phyloP scores from a whole-genome alignment of 163 green algal genomes.

The Scenedesmus sp. region DNA sequence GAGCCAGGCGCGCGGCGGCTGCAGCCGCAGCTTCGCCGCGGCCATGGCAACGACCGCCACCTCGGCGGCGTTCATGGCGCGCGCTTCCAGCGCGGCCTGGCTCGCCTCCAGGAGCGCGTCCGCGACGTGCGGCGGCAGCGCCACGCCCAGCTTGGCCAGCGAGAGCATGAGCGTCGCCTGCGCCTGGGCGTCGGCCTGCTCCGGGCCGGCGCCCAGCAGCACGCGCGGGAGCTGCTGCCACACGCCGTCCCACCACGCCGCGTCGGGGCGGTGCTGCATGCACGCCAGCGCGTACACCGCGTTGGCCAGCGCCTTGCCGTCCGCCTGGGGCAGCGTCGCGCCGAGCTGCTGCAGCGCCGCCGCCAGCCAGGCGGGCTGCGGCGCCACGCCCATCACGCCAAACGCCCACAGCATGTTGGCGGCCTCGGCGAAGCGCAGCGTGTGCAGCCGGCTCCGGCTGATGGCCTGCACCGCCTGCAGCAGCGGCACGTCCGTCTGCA shows the following conservation, averaged over 20 bases:
- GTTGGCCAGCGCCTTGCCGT: constrained; percentile 21
- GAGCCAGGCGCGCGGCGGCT: background rate
- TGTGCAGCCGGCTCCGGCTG: background rate
- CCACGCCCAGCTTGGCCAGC: constrained; percentile 7
- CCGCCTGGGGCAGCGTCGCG: background rate
- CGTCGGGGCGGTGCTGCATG: background rate
- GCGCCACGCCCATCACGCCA: constrained; percentile 1
- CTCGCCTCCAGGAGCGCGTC: too few relatives aligned
- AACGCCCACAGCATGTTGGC: constrained; percentile 34
- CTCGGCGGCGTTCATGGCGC: too few relatives aligned
- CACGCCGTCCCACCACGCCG: background rate
- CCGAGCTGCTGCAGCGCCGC: constrained; percentile 3
- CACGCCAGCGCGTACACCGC: constrained; percentile 1
- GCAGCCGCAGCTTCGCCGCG: constrained; percentile 6
- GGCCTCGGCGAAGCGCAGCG: constrained; percentile 9
- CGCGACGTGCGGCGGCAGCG: background rate
- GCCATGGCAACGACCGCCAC: too few relatives aligned
- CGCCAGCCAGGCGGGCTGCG: background rate
- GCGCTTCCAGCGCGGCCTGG: too few relatives aligned
- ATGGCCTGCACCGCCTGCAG: background rate
- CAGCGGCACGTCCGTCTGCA: background rate
- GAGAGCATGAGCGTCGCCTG: background rate
- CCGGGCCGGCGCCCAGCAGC: background rate
- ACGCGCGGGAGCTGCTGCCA: constrained; percentile 23
- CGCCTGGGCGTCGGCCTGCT: constrained; percentile 11